phyloP scores from a whole-genome alignment of 371 early-diverging fungal genomes.

The Chytridiales sp. region DNA sequence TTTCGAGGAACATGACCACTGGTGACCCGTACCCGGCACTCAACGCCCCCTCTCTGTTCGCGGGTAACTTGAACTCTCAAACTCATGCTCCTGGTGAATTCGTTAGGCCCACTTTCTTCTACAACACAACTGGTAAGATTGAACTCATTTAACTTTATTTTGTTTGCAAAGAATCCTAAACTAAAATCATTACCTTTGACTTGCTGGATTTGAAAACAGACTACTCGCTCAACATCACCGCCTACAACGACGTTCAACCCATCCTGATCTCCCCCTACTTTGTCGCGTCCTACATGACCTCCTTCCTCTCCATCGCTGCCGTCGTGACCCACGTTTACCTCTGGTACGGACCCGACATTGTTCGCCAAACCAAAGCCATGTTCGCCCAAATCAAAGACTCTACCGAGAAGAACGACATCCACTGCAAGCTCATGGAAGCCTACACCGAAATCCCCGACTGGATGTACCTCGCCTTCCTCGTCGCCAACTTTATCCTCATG shows the following conservation, averaged over 20 bases:
- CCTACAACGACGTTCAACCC: conserved; percentile 66
- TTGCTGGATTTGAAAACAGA: too few species aligned
- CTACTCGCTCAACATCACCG: conserved; percentile 46
- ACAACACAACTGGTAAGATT: conserved; percentile 13
- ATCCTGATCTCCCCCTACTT: conserved; percentile 67
- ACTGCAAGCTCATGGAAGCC: conserved; percentile 33
- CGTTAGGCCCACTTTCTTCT: conserved; percentile 16
- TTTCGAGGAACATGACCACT: neutral
- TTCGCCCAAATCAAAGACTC: conserved; percentile 12
- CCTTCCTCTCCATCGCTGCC: conserved; percentile 27
- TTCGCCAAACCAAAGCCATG: conserved; percentile 13
- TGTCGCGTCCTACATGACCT: conserved; percentile 39
- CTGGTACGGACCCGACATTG: conserved; percentile 40
- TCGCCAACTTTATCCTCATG: conserved; percentile 4
- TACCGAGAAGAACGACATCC: conserved; percentile 25
- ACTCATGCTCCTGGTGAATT: neutral
- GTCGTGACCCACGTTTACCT: conserved; percentile 30
- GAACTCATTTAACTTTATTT: too few species aligned
- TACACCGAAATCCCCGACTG: conserved; percentile 40
- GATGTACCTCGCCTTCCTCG: conserved; percentile 27
- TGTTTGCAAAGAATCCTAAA: too few species aligned
- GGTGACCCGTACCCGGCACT: conserved; percentile 2
- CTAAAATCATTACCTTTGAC: too few species aligned
- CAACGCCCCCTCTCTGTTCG: conserved; percentile 8
- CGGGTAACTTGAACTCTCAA: conserved; percentile 10